Evolutionary conservation across 179 eudicot genomes (phyloP), one percentile per base, ranked within the genome.

Genomic region (Spinacia oleracea): DNA sequence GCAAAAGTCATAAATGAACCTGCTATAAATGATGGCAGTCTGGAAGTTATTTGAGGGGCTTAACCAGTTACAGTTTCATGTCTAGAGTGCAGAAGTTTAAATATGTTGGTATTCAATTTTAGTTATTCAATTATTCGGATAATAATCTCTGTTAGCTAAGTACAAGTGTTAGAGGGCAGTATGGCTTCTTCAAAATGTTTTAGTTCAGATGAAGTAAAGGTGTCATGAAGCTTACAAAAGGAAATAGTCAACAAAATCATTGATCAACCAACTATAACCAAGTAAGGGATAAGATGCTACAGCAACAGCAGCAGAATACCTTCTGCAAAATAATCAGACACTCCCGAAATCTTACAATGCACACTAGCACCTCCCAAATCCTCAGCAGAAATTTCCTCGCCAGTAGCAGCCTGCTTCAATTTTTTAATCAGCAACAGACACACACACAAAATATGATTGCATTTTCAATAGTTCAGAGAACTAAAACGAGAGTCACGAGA

Each of bases 381-480:
- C 85, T 96, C 99, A 2, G 99, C 96, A 77, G 99, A 93, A 74
- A 96, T 95, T 84, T 92, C 99, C 86, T 96, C 99, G 27, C 99
- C 99, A 45, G 99, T 96, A 80, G 99, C 99, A 89, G 99, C 99
- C 99, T 96, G 90, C 66, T 72, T 87, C 64, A 82, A 70, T 18
- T 66, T 46, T n/a, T 80, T 62, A 64, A 81, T 86, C 53, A 90
- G 78, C 18, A 31, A 38, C 2, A 50, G 27, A 34, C 66, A 59
- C 72, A 81, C 27, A 65, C 20, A 73, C 60, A 53, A 25, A 40
- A 42, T 60, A 51, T n/a, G 38, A 65, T 63, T 21, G 48, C 51
- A 71, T 72, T 62, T 10, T 0, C 55, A 76, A 27, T 59, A 77
- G 18, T 35, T 78, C 25, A 45, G 48, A n/a, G 20, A 70, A 29